Evolutionary conservation across 2,329 filamentous ascomycete species (phyloP).

Genomic region (Diaporthe ampelina): DNA sequence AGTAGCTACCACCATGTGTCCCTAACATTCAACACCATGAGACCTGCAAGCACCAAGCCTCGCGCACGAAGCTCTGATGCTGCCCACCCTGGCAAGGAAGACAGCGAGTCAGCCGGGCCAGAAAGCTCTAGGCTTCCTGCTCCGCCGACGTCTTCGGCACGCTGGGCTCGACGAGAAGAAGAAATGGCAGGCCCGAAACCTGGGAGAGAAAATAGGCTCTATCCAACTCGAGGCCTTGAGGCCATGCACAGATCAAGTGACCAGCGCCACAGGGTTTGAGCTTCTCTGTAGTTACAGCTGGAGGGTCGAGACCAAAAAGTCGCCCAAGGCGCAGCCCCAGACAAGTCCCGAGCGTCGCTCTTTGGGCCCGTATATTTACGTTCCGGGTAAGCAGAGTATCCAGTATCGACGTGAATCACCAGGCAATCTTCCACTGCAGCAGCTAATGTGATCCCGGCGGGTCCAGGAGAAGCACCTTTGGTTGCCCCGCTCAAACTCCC

Average conservation of each 20-base stretch:
- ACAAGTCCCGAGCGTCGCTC: background rate
- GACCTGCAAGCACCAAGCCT: background rate
- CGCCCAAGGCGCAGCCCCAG: background rate
- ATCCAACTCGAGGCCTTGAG: background rate
- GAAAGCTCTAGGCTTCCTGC: background rate
- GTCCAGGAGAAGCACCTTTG: conserved; percentile 26
- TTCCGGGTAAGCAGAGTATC: conserved; percentile 32
- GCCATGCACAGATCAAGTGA: conserved; percentile 31
- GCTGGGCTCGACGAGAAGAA: conserved; percentile 28
- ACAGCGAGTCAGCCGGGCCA: background rate
- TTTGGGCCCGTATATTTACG: conserved; percentile 26
- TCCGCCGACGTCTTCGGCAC: conserved; percentile 32
- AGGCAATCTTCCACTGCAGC: background rate
- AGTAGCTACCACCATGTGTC: background rate
- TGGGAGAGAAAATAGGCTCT: conserved; percentile 24
- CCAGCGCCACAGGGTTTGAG: conserved; percentile 33
- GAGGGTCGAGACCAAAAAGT: conserved; percentile 1
- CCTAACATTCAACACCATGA: background rate
- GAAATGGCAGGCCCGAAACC: conserved; percentile 33
- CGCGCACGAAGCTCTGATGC: conserved; percentile 25
- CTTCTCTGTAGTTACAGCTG: conserved; percentile 41
- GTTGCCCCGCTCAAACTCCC: conserved; percentile 30
- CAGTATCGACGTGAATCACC: background rate
- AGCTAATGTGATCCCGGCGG: background rate
- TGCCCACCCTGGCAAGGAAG: background rate